Base-by-base conservation (phyloP, 139 green algal species). In the Asterochloris sp. region DNA sequence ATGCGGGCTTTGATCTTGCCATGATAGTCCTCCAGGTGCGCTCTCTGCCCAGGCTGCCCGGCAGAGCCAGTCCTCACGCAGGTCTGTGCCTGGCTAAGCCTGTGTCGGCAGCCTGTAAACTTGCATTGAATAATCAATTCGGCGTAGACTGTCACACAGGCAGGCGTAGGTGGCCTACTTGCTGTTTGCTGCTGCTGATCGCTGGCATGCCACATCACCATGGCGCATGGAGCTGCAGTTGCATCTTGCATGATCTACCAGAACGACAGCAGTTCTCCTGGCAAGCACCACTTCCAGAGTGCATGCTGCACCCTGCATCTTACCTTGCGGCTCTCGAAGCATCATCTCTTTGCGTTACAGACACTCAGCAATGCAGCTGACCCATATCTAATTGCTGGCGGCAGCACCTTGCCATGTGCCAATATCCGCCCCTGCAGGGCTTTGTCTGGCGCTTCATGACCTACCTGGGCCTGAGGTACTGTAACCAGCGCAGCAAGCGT, bases 21-120 rank as follows among this genome's bases (percentile, higher is more conserved):
- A 54, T 63, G 12, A 68, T 85, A n/a, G 71, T 85, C 47, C 13
- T 85, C 1, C 82, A 82, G 82, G 82, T 85, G 11, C 9, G 47
- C 38, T 10, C 77, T 29, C 28, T 28, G n/a, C n/a, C 62, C 12
- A 54, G 38, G 38, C 38, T 54, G 38, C 38, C 38, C 38, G 2
- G 38, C 38, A 54, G 38, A 54, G 38, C 38, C 38, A 54, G 38
- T 54, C 38, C 2, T 6, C 38, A 54, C 38, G 4, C 38, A 54
- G 38, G 38, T 6, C 2, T 54, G 38, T 54, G 38, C 38, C 38
- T 54, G 38, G 38, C 38, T 54, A 54, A 54, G 38, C 38, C 38
- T 54, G 38, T 54, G 38, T n/a, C n/a, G n/a, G n/a, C n/a, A n/a
- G n/a, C n/a, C 38, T 54, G 38, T 54, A 6, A 54, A 54, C 6